Evolutionary conservation across 208 protist species (phyloP).

Genomic region (Wallacemonas sp.): DNA sequence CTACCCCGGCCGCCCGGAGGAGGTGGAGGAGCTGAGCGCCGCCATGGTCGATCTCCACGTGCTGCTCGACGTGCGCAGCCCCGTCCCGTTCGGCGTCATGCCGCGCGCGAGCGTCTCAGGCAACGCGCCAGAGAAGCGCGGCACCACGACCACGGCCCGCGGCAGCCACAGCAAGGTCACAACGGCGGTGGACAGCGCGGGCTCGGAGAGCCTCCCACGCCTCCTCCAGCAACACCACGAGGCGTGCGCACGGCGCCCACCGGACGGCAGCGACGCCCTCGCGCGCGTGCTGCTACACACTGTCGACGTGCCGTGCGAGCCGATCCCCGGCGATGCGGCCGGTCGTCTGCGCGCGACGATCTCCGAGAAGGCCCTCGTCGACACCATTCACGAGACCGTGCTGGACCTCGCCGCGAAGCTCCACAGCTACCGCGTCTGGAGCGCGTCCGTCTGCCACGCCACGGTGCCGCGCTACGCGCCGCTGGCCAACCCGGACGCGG

Average conservation of each 20-base stretch:
- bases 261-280: neutral
- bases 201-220: neutral
- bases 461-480: slow-evolving; percentile 44
- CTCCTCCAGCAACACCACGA: neutral
- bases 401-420: slow-evolving; percentile 28
- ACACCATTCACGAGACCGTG: slow-evolving; percentile 22
- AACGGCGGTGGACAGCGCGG: neutral
- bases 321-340: neutral
- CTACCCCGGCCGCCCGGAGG: slow-evolving; percentile 38
- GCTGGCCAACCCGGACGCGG: slow-evolving; percentile 32
- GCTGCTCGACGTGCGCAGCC: slow-evolving; percentile 27
- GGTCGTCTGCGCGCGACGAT: slow-evolving; percentile 20
- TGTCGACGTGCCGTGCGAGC: slow-evolving; percentile 36
- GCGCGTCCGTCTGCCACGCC: slow-evolving; percentile 17
- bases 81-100: neutral
- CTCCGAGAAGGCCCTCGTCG: slow-evolving; percentile 31
- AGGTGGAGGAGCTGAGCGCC: slow-evolving; percentile 28
- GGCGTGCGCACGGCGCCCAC: neutral
- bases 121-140: neutral
- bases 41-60: slow-evolving; percentile 32
- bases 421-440: slow-evolving; percentile 38
- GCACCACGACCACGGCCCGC: neutral
- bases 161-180: neutral
- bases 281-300: slow-evolving; percentile 27
- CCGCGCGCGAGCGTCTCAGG: neutral